Evolutionary conservation across 768 basidiomycete genomes (phyloP).

Genomic region (Astraeus odoratus): DNA sequence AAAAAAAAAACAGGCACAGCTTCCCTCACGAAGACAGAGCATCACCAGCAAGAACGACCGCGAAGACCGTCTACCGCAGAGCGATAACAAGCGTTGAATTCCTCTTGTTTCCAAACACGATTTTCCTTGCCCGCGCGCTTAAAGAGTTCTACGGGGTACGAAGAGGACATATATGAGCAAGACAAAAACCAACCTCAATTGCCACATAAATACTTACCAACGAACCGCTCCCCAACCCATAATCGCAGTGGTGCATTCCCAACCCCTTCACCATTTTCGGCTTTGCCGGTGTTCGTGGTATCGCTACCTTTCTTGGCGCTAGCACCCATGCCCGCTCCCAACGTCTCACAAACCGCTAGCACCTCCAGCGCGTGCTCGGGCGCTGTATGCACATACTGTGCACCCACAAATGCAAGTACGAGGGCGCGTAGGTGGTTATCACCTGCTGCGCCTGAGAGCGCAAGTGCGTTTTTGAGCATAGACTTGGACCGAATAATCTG

Average conservation of each 20-base stretch:
- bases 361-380: constrained; percentile 62
- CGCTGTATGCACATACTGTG: constrained; percentile 68
- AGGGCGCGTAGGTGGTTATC: constrained; percentile 73
- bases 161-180: too few relatives aligned
- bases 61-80: constrained; percentile 18
- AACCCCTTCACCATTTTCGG: constrained; percentile 25
- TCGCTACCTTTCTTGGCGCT: constrained; percentile 14
- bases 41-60: too few relatives aligned
- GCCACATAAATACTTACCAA: constrained; percentile 37
- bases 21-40: too few relatives aligned
- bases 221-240: constrained; percentile 67
- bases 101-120: constrained; percentile 39
- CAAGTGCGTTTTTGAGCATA: constrained; percentile 53
- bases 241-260: constrained; percentile 62
- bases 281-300: constrained; percentile 1
- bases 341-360: constrained; percentile 59
- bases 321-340: constrained; percentile 63
- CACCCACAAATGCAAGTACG: constrained; percentile 57
- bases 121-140: constrained; percentile 47
- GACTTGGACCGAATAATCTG: constrained; percentile 26
- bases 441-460: constrained; percentile 46
- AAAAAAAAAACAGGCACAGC: too few relatives aligned
- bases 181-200: background rate
- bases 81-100: constrained; percentile 32
- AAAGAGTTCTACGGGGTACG: constrained; percentile 42